Conservation (phyloP, 176 grass and related monocot species). For the Zea mays region DNA sequence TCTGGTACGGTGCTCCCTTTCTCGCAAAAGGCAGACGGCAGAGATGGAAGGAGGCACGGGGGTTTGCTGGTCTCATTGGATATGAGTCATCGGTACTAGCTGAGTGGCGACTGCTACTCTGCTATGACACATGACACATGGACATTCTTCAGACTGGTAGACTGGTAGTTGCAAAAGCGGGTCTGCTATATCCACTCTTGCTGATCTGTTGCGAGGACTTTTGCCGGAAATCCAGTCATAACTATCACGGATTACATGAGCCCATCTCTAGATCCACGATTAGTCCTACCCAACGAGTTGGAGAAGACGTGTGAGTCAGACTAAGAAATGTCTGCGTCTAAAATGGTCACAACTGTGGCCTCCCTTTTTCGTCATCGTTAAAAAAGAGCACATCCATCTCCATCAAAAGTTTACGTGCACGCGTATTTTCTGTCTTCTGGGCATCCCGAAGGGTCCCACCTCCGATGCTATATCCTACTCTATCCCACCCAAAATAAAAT, state of each 20-base stretch:
- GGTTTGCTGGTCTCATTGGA: background rate
- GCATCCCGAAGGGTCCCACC: too few relatives aligned
- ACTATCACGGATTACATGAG: background rate
- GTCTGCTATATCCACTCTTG: background rate
- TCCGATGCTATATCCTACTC: too few relatives aligned
- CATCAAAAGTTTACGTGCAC: too few relatives aligned
- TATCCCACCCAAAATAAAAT: too few relatives aligned
- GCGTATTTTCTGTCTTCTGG: too few relatives aligned
- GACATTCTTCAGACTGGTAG: background rate
- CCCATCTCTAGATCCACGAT: conserved; percentile 15
- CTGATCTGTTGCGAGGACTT: conserved; percentile 25
- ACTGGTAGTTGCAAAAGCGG: background rate
- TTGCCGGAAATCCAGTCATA: background rate
- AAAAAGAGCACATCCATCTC: too few relatives aligned
- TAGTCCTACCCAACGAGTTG: background rate
- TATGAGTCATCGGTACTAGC: conserved; percentile 40
- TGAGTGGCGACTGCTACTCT: background rate
- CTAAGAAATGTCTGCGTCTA: background rate
- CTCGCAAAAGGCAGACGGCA: too few relatives aligned
- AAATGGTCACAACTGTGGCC: background rate
- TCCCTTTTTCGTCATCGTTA: background rate
- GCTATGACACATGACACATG: background rate
- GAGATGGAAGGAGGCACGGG: conserved; percentile 18
- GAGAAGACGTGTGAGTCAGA: background rate
- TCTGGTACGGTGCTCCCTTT: too few relatives aligned